Base-by-base conservation (phyloP, 108 stramenopile species). In the Pseudonitzschia pungens region DNA sequence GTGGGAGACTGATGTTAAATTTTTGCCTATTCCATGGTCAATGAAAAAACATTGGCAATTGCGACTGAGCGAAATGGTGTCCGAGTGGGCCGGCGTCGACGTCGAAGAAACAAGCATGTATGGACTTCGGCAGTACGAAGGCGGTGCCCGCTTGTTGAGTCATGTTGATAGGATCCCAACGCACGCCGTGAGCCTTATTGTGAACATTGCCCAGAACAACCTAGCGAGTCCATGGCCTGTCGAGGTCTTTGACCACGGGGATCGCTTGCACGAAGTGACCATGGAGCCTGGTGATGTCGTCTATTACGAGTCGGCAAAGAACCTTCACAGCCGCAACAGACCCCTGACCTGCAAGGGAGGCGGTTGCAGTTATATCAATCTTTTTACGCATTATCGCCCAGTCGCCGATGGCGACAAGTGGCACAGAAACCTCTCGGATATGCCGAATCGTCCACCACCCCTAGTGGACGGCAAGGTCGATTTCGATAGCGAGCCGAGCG, bases 361-460 rank as follows among this genome's bases (percentile, higher is more conserved):
- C 16, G 62, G 71, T 22, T 62, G 69, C 3, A 80, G 73, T 28
- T 98, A 91, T 72, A 81, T 86, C 43, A 97, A 94, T 72, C 48
- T 97, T 2, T 97, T 97, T 76, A 92, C 94, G 15, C 97, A 97
- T 68, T 97, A 95, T 74, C 87, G 92, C 0, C 96, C 96, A 8
- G 75, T 76, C 33, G 84, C 66, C 18, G 86, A 91, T 71, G 65
- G 43, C 4, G 22, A 77, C 11, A 15, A 21, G 36, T 88, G 87
- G 87, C 84, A 77, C 72, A 53, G 53, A 29, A 81, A 86, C 50
- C 45, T 59, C 28, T 65, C 20, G n/a, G 33, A 32, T 15, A 33
- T 51, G 67, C 79, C 81, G 10, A 91, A 88, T 70, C 84, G 84
- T 52, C 89, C 89, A 0, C 79, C 85, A 68, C 84, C 90, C 52